Evolutionary conservation across 164 flowering plant genomes (phyloP), one percentile per base, ranked within the genome.

Genomic region (Sextonia rubra): DNA sequence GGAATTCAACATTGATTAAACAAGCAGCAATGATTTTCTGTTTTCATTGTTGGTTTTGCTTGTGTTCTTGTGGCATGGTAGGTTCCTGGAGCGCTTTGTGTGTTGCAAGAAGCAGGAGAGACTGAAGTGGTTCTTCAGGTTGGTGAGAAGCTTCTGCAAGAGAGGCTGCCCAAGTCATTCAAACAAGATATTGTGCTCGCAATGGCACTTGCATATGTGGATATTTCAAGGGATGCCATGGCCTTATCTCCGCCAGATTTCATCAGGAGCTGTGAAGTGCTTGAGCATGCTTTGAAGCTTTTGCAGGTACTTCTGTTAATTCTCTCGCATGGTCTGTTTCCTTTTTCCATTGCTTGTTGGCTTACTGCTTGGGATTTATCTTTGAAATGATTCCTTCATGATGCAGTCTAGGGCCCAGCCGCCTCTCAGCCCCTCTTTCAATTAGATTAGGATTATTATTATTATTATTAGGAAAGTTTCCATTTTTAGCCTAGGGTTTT

Each of bases 71-170:
- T 61, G 12, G 5, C 27, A 2, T 37, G 44, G 68, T 69, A 92
- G 94, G 96, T 95, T 64, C 93, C 99, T 26, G 99, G 98, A 24
- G 98, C 97, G 27, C 73, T 95, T 66, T 89, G 92, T 76, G 87
- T 90, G 67, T 73, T 95, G 75, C 98, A 90, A 86, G 99, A 95
- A 80, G 88, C 90, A 3, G 99, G 97, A 37, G 90, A 95, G 83
- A 76, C 88, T 44, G 90, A 84, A 64, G 66, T 86, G 64, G 96
- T 91, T 70, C 83, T 93, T 74, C 79, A 75, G 24, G 77, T 88
- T 72, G 99, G 96, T 25, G 90, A 90, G 71, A 77, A 77, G 55
- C 81, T 95, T 85, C 75, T 95, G 60, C 84, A 76, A 60, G 97
- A 95, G 82, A 83, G 97, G 81, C 74, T 91, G 64, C 89, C 90